Evolutionary conservation across 345 rosid species (phyloP).

Genomic region (Balakata baccata): DNA sequence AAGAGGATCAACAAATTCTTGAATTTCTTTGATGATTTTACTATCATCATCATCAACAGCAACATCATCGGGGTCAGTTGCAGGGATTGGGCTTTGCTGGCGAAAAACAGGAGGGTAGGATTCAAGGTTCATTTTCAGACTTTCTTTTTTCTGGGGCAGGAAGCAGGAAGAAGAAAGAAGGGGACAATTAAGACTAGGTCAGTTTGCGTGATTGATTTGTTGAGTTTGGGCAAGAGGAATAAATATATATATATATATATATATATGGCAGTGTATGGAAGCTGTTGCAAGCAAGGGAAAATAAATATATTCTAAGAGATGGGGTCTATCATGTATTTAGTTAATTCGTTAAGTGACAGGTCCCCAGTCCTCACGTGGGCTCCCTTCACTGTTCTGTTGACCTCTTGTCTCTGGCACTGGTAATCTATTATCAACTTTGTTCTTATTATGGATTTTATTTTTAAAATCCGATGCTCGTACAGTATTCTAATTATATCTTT

Average conservation of each 20-base stretch:
- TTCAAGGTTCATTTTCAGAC: conserved; percentile 28
- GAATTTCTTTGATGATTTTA: neutral
- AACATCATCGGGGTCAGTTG: too few relatives aligned
- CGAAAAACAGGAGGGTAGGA: conserved; percentile 53
- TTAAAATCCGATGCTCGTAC: too few relatives aligned
- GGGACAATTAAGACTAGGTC: neutral
- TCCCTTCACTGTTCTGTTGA: neutral
- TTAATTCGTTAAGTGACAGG: neutral
- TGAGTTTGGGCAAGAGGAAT: neutral
- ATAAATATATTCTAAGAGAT: neutral
- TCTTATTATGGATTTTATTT: too few relatives aligned
- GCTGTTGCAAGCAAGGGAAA: neutral
- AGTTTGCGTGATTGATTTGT: neutral
- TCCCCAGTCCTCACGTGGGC: neutral
- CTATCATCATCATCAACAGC: conserved; percentile 4
- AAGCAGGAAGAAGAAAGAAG: neutral
- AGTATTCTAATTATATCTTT: too few relatives aligned
- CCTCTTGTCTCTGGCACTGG: neutral
- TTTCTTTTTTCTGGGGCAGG: neutral
- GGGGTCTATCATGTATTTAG: too few relatives aligned
- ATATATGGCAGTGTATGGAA: neutral
- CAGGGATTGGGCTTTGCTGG: neutral
- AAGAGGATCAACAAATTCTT: conserved; percentile 20
- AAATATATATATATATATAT: too few relatives aligned
- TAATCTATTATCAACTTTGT: neutral